Evolutionary conservation across 2,329 filamentous ascomycete genomes (phyloP), one percentile per base, ranked within the genome.

Genomic region (Pseudogymnoascus sp.): DNA sequence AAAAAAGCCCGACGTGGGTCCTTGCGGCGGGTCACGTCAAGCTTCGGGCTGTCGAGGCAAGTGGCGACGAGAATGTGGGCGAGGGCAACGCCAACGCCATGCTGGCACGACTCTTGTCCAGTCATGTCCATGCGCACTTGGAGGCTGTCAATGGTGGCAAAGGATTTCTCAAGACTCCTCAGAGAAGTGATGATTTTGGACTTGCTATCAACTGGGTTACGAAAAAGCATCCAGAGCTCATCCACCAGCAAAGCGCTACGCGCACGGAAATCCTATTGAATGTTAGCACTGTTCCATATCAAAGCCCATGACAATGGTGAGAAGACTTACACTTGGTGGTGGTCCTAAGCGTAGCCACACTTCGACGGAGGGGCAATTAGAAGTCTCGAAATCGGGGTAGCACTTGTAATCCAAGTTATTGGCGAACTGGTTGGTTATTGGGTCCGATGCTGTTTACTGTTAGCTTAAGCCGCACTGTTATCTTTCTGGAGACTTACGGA

Each of bases 301-400:
- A 4, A 50, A n/a, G 18, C 15, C 4, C 28, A 15, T 25, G n/a
- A 30, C 30, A 15, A 30, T 6, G 15, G 43, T 30, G 14, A 12
- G 28, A 50, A 50, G n/a, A 50, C 66, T 63, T 63, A 71, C 69
- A 38, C 68, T 66, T 50, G 67, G 68, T 20, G 47, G 60, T 12
- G 69, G 70, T 11, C 64, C 60, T 57, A 66, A 66, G 47, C 67
- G 63, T 39, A 63, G 65, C 20, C 69, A 61, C 30, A 66, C 64
- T 50, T 70, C 68, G 47, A 72, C 69, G 3, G 37, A 37, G 20
- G 59, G 57, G 6, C 65, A 61, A 6, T 53, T 28, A 14, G 63
- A 68, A 20, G 60, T 63, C 53, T 72, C 71, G 58, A 68, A 71
- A 47, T 70, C 68, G n/a, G 71, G 70, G 33, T 70, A 72, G 8